Base-by-base conservation (phyloP, 2,329 filamentous ascomycete genomes). In the Epichloe hybrida region DNA sequence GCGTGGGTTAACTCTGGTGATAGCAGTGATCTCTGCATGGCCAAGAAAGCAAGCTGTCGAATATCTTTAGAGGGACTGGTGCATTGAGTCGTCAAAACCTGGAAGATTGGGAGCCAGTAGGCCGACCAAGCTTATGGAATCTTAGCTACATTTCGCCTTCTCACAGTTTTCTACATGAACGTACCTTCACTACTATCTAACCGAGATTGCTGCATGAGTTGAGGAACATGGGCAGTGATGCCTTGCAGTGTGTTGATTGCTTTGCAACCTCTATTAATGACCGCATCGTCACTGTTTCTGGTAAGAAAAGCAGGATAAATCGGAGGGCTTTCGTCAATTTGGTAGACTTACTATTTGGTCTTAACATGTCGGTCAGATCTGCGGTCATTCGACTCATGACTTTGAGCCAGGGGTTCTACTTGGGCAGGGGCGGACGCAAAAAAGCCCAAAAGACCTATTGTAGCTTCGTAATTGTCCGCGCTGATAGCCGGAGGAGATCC, bases 61-160 rank as follows among this genome's bases (percentile, higher is more conserved):
- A 98, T 88, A 59, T 96, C 90, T 50, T 91, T 85, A 62, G 89
- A 96, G 0, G 90, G 89, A 63, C 97, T 98, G 50, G 88, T 87
- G 67, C 90, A 96, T 68, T 98, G 93, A 4, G 81, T 81, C 3
- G 86, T 93, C 17, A 98, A 72, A 5, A 88, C 86, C 58, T 88
- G 81, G 67, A 98, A 93, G 27, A 98, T 89, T 2, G 91, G 93
- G 13, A 90, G 83, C 93, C 93, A 98, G 66, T 98, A 98, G 8
- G 93, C 88, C 48, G 88, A 89, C 93, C 93, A 98, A 13, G 93
- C 93, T 86, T 55, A 11, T 3, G 8, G 15, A 21, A 20, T n/a
- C 48, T 56, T 23, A 56, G 51, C 37, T 12, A 17, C 31, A 13
- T 20, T 42, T 15, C n/a, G 23, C 35, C 7, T 5, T 17, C 20